Conservation (phyloP, 768 basidiomycete species). For the Pisolithus marmoratus region DNA sequence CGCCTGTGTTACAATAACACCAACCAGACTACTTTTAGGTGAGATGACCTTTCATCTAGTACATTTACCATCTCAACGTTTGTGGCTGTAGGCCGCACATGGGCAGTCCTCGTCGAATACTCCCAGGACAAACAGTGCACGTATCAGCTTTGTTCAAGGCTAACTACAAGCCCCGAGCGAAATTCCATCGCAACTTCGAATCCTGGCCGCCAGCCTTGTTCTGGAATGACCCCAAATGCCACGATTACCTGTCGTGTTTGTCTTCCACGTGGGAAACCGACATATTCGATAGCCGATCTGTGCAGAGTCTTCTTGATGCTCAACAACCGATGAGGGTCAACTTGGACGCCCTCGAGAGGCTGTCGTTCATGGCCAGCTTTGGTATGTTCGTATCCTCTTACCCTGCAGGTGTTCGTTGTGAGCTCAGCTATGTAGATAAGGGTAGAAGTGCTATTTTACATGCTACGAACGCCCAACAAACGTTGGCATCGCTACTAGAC, state of each 20-base stretch:
- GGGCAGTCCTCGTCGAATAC: constrained; percentile 20
- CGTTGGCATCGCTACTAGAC: constrained; percentile 10
- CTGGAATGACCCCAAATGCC: constrained; percentile 23
- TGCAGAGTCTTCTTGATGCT: constrained; percentile 12
- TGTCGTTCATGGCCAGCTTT: constrained; percentile 27
- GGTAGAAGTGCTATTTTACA: constrained; percentile 7
- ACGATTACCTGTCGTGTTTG: constrained; percentile 12
- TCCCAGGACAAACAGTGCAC: constrained; percentile 27
- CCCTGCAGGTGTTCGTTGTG: background rate
- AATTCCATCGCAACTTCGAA: constrained; percentile 15
- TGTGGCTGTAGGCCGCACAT: constrained; percentile 18
- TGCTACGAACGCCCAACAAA: background rate
- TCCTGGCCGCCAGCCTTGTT: constrained; percentile 26
- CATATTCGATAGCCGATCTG: constrained; percentile 18
- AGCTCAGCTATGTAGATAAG: constrained; percentile 8
- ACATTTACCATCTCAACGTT: constrained; percentile 4
- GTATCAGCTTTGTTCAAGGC: constrained; percentile 26
- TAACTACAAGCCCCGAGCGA: constrained; percentile 23
- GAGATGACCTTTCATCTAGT: background rate
- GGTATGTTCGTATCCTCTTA: constrained; percentile 7
- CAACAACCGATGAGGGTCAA: constrained; percentile 11
- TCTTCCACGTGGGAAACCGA: constrained; percentile 25
- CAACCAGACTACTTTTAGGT: constrained; percentile 17
- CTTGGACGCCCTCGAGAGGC: constrained; percentile 19
- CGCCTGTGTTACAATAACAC: constrained; percentile 26